Conservation (phyloP, 164 flowering plant species). For the Brasenia schreberi region DNA sequence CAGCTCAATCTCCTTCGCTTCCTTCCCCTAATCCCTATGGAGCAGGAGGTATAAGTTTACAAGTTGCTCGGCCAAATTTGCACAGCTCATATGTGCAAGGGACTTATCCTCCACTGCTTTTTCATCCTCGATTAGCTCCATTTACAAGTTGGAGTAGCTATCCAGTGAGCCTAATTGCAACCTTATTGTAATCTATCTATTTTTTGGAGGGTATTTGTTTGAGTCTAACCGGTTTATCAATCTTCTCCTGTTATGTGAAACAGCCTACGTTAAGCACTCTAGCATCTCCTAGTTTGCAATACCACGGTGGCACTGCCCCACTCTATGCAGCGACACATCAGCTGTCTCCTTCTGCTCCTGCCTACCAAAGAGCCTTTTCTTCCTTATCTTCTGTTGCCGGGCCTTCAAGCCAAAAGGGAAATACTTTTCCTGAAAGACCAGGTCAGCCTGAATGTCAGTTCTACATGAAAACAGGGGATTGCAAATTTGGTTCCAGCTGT, state of each 20-base stretch:
- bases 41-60: constrained; percentile 35
- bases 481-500: constrained; percentile 86
- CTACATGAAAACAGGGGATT: constrained; percentile 85
- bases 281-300: constrained; percentile 41
- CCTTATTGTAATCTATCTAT: not conserved
- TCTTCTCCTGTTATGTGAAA: constrained; percentile 8
- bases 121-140: constrained; percentile 59
- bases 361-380: constrained; percentile 42
- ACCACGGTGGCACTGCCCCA: constrained; percentile 33
- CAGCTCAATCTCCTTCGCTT: constrained; percentile 44
- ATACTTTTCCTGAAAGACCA: constrained; percentile 74
- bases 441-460: constrained; percentile 86
- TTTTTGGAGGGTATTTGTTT: not conserved
- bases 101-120: constrained; percentile 52
- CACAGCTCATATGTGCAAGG: constrained; percentile 67
- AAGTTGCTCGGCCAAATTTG: constrained; percentile 51
- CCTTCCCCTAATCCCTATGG: constrained; percentile 62
- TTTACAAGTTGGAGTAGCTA: constrained; percentile 66
- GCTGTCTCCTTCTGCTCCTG: constrained; percentile 56
- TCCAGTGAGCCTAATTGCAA: constrained; percentile 28
- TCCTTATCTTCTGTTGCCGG: constrained; percentile 29
- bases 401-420: constrained; percentile 54
- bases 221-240: not conserved
- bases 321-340: constrained; percentile 44
- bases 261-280: constrained; percentile 54